Percentiles rank a stretch among this genome's conserved stretches.
Evolutionary conservation across 2,329 filamentous ascomycete species (phyloP).

Genomic region (Dactylellina sp.): DNA sequence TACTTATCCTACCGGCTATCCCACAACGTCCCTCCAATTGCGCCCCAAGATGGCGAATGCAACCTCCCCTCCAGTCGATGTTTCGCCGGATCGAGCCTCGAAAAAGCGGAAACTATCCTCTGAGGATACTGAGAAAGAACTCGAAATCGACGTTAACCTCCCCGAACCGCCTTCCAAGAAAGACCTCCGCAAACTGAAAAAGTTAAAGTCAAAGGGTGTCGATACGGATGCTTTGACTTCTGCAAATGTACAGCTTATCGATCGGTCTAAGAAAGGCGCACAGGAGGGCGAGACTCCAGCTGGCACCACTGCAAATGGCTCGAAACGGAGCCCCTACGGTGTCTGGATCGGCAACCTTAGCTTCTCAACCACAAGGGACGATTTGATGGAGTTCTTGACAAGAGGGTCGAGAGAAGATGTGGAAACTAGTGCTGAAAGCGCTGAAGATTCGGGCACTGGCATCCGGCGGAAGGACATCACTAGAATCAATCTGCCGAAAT

Average conservation of each 20-base stretch:
- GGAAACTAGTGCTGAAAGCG: slow-evolving; percentile 1
- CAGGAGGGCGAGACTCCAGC: slow-evolving; percentile 63
- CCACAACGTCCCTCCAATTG: not conserved
- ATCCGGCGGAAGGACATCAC: slow-evolving; percentile 79
- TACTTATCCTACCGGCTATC: not conserved
- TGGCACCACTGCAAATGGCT: slow-evolving; percentile 60
- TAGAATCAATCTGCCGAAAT: slow-evolving; percentile 80
- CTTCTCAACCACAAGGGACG: slow-evolving; percentile 80
- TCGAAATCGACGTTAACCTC: slow-evolving; percentile 89
- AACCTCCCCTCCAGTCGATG: slow-evolving; percentile 60
- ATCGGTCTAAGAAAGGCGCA: slow-evolving; percentile 63
- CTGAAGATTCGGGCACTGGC: slow-evolving; percentile 9
- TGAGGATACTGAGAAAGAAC: slow-evolving; percentile 70
- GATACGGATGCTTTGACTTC: slow-evolving; percentile 61
- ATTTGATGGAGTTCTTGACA: slow-evolving; percentile 83
- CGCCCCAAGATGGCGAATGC: slow-evolving; percentile 27
- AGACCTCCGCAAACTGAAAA: slow-evolving; percentile 88
- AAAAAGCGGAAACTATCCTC: slow-evolving; percentile 78
- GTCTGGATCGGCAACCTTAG: slow-evolving; percentile 97
- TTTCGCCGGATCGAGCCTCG: slow-evolving; percentile 15
- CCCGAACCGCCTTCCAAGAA: slow-evolving; percentile 97
- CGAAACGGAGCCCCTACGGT: slow-evolving; percentile 79
- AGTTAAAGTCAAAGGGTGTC: slow-evolving; percentile 69
- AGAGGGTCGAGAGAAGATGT: slow-evolving; percentile 27
- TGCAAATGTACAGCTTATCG: slow-evolving; percentile 49